phyloP scores from a whole-genome alignment of 1,284 basidiomycete species.

The Cryptococcus sp. region DNA sequence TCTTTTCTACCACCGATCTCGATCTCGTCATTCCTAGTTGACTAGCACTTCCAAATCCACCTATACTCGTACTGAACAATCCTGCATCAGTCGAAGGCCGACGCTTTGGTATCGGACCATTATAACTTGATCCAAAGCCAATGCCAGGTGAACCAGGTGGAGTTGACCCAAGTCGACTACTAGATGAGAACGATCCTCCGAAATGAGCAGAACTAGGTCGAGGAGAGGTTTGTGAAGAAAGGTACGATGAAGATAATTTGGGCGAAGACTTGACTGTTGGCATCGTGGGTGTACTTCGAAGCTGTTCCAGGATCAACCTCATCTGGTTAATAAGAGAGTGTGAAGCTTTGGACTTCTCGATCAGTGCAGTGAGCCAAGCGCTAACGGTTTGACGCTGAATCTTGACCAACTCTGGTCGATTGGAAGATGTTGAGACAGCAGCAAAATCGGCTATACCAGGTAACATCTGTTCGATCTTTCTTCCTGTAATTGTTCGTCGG shows the following conservation, averaged over 20 bases:
- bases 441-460: slow-evolving; percentile 43
- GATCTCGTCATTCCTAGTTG: slow-evolving; percentile 2
- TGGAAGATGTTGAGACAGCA: slow-evolving; percentile 26
- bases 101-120: slow-evolving; percentile 7
- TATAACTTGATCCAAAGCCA: background rate
- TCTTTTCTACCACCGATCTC: slow-evolving; percentile 19
- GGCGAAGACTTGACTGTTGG: slow-evolving; percentile 12
- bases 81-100: slow-evolving; percentile 26
- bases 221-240: slow-evolving; percentile 20
- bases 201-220: slow-evolving; percentile 20
- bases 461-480: slow-evolving; percentile 38
- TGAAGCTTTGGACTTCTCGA: slow-evolving; percentile 31
- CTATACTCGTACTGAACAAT: background rate
- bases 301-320: slow-evolving; percentile 37
- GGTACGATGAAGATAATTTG: slow-evolving; percentile 15
- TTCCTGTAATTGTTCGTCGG: slow-evolving; percentile 27
- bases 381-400: slow-evolving; percentile 23
- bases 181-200: slow-evolving; percentile 16
- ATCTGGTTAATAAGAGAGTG: slow-evolving; percentile 32
- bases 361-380: slow-evolving; percentile 24
- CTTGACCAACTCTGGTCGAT: slow-evolving; percentile 15
- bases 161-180: slow-evolving; percentile 20
- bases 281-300: slow-evolving; percentile 16
- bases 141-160: slow-evolving; percentile 14
- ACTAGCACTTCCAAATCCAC: background rate